Conservation (phyloP, 2,329 filamentous ascomycete genomes). For the Fusarium acutatum region DNA sequence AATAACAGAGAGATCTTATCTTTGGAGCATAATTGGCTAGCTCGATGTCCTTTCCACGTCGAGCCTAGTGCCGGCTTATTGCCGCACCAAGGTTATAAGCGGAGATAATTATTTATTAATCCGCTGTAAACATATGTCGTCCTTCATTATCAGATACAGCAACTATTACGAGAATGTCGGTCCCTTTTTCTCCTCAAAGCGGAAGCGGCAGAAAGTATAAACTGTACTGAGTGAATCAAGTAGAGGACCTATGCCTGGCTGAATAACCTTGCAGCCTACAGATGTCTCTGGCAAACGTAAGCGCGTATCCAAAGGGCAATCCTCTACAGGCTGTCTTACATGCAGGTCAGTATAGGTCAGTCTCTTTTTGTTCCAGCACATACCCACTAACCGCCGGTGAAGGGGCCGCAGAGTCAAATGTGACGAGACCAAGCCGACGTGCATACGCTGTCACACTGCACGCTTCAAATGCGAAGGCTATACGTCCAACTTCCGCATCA, state of each 20-base stretch:
- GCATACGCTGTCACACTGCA: not conserved
- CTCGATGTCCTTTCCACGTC: not conserved
- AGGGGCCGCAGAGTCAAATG: not conserved
- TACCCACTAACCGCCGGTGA: not conserved
- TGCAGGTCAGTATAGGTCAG: not conserved
- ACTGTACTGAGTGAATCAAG: rapidly evolving
- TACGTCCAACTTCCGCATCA: not conserved
- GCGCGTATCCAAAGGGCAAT: not conserved
- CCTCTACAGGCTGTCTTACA: not conserved
- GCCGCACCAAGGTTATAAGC: not conserved
- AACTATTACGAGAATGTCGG: not conserved
- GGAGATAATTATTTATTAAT: not conserved
- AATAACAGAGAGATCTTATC: not conserved
- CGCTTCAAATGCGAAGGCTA: not conserved
- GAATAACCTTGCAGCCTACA: not conserved
- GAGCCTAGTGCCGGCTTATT: not conserved
- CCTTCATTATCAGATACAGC: not conserved
- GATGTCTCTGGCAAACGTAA: not conserved
- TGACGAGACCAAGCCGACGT: not conserved
- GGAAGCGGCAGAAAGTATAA: rapidly evolving
- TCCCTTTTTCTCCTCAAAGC: not conserved
- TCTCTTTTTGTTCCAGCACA: not conserved
- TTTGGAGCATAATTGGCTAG: not conserved
- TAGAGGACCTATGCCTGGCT: not conserved
- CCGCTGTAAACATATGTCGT: not conserved